Conservation (phyloP, 257 asterid species). For the Solanum arcanum region DNA sequence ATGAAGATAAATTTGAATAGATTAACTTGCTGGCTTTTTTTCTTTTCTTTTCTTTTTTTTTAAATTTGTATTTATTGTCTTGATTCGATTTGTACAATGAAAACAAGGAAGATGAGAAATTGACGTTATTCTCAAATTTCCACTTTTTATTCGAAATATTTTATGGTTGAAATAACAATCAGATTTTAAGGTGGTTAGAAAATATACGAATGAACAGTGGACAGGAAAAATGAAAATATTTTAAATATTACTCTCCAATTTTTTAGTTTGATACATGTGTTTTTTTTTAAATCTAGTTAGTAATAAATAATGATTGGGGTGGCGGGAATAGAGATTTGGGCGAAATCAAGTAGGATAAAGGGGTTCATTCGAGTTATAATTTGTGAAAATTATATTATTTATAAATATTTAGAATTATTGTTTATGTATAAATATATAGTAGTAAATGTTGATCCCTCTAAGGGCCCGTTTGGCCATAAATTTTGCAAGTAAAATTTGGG, state of each 20-base stretch:
- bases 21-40: background rate
- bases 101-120: background rate
- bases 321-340: accelerated
- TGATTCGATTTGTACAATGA: background rate
- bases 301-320: background rate
- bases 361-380: accelerated
- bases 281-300: no score
- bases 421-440: background rate
- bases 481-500: no score
- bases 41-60: no score
- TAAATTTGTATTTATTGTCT: background rate
- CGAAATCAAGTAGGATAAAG: background rate
- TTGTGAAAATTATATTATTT: no score
- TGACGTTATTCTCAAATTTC: background rate
- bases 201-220: background rate
- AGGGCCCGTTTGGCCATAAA: no score
- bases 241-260: background rate
- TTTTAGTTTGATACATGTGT: no score
- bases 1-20: background rate
- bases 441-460: no score
- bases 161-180: background rate
- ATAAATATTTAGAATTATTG: no score
- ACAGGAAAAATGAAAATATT: background rate
- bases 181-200: background rate
- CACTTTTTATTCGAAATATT: background rate